Percentiles rank a stretch among this genome's conserved stretches.
Conservation (phyloP, 495 filamentous ascomycete genomes). For the Coniosporium apollinis region DNA sequence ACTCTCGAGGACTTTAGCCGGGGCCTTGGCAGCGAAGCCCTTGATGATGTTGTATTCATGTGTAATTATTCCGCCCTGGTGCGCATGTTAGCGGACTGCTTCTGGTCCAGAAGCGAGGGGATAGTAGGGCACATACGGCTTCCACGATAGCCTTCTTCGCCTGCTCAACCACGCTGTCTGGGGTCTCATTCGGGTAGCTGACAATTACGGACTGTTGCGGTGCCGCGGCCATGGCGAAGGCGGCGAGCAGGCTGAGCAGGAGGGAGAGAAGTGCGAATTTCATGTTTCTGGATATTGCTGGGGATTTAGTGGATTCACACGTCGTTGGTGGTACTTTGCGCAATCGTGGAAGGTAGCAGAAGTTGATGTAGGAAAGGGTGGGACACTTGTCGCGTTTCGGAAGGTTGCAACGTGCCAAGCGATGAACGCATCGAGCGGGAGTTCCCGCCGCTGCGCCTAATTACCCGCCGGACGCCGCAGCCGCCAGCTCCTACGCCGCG, state of each 20-base stretch:
- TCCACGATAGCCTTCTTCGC: slow-evolving; percentile 53
- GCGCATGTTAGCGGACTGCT: not conserved
- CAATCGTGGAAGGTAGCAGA: no score
- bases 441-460: no score
- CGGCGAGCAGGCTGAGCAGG: slow-evolving; percentile 34
- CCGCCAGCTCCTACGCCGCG: no score
- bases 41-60: slow-evolving; percentile 41
- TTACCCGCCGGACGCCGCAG: no score
- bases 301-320: no score
- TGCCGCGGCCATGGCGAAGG: slow-evolving; percentile 35
- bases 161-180: slow-evolving; percentile 45
- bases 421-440: no score
- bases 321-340: no score
- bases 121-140: slow-evolving; percentile 40
- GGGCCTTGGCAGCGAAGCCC: slow-evolving; percentile 61
- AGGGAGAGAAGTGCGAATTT: slow-evolving; percentile 33
- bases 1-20: slow-evolving; percentile 47
- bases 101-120: no score
- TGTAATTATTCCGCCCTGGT: slow-evolving; percentile 30
- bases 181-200: slow-evolving; percentile 57
- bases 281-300: no score
- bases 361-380: no score
- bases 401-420: no score
- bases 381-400: no score
- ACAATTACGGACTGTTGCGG: slow-evolving; percentile 60